Evolutionary conservation across 2,329 filamentous ascomycete genomes (phyloP).

Genomic region (Hyphodiscus sp.): DNA sequence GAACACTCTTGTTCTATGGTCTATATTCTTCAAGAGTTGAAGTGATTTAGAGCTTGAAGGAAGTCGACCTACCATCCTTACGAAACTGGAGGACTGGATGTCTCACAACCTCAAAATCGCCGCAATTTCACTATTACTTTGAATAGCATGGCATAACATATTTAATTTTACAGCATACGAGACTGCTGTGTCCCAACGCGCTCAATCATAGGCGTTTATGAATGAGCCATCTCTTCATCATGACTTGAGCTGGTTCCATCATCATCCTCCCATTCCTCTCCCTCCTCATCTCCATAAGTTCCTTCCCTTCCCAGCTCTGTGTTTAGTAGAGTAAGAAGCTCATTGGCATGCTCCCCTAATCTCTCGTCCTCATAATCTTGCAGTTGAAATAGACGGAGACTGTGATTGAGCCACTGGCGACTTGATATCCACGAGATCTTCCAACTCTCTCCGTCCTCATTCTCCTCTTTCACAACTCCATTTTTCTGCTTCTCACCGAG

Average conservation of each 20-base stretch:
- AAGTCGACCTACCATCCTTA: too few species aligned
- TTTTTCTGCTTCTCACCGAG: slow-evolving; percentile 62
- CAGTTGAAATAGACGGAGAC: slow-evolving; percentile 68
- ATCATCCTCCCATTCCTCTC: slow-evolving; percentile 47
- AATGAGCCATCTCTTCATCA: slow-evolving; percentile 48
- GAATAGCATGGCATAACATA: too few species aligned
- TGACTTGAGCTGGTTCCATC: slow-evolving; percentile 34
- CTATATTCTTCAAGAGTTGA: too few species aligned
- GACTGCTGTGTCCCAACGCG: slow-evolving; percentile 1
- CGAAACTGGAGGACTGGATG: too few species aligned
- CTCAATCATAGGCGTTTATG: slow-evolving; percentile 26
- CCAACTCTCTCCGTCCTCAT: slow-evolving; percentile 36
- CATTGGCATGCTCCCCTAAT: slow-evolving; percentile 66
- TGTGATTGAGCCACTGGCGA: slow-evolving; percentile 75
- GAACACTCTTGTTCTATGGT: too few species aligned
- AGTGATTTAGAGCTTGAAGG: too few species aligned
- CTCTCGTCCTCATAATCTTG: slow-evolving; percentile 83
- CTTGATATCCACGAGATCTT: slow-evolving; percentile 62
- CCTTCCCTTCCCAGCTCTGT: slow-evolving; percentile 58
- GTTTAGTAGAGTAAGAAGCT: slow-evolving; percentile 60
- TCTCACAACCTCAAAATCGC: too few species aligned
- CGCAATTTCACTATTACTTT: too few species aligned
- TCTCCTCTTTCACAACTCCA: slow-evolving; percentile 29
- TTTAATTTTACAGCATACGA: background rate
- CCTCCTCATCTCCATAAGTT: slow-evolving; percentile 47